Base-by-base conservation (phyloP, 169 alveolate genomes). In the Babesia ovata region DNA sequence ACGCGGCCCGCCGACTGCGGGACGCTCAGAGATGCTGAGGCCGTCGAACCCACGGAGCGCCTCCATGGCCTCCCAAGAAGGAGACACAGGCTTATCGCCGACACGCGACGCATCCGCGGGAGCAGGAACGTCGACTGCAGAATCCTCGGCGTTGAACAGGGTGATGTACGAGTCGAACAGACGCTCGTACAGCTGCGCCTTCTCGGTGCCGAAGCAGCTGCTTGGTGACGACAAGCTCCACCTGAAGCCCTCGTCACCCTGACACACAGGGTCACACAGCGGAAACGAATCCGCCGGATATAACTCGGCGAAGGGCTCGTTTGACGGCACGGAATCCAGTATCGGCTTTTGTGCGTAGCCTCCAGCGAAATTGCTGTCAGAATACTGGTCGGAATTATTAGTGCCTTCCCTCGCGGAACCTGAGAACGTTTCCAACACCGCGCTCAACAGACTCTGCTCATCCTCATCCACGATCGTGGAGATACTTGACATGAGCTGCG, bases 161-260 rank as follows among this genome's bases (percentile, higher is more conserved):
- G 12, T 24, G 63, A 67, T 67, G 76, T 67, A 67, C 42, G 76
- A 67, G 56, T 67, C 76, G 39, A 67, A 67, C 52, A 67, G 42
- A 13, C 56, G 28, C 29, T 67, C 76, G 45, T 67, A 67, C 24
- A 67, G 44, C 22, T 67, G 76, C 13, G 76, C 76, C 56, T 67
- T 50, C 16, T 54, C 76, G 46, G 63, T 14, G 19, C 76, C 76
- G 76, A 67, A 46, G 42, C 76, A 67, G 61, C 49, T 22, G 65
- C 24, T 67, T 7, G 76, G 52, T 3, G 76, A 12, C 24, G 56
- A 13, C 17, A 50, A 21, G 65, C 57, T 67, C 76, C 76, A 67
- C 28, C 26, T 9, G 65, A 67, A 67, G 56, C 56, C 33, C 39
- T 33, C 10, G 10, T 33, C 39, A 6, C 39, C 39, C 39, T 33